A percentile compares a stretch with the other conserved stretches of the same genome.
phyloP scores from a whole-genome alignment of 345 rosid genomes.

The Excoecaria agallocha region DNA sequence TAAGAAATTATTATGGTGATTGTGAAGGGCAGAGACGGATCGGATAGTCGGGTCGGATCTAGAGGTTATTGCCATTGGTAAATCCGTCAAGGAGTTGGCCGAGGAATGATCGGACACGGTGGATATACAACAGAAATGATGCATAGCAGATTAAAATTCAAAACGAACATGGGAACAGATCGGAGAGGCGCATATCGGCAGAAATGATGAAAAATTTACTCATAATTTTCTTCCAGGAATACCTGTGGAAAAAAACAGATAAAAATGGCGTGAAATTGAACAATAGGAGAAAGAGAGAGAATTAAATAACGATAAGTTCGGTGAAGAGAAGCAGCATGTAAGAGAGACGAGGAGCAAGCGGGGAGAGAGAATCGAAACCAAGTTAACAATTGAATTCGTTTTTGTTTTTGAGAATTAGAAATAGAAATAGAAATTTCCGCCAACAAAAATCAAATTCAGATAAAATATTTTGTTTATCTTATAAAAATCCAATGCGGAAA shows the following conservation, averaged over 20 bases:
- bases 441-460: background rate
- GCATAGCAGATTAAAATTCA: slow-evolving; percentile 36
- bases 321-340: background rate
- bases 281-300: background rate
- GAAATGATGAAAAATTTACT: background rate
- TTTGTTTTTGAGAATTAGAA: background rate
- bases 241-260: background rate
- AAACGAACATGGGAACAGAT: background rate
- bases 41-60: slow-evolving; percentile 31
- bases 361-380: slow-evolving; percentile 10
- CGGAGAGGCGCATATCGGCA: background rate
- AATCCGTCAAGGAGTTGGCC: slow-evolving; percentile 36
- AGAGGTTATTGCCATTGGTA: slow-evolving; percentile 28
- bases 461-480: background rate
- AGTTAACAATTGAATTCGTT: background rate
- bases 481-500: background rate
- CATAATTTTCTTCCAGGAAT: background rate
- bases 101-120: slow-evolving; percentile 33
- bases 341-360: background rate
- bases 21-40: slow-evolving; percentile 8
- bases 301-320: background rate
- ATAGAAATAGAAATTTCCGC: background rate
- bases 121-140: slow-evolving; percentile 59
- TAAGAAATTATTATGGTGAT: background rate
- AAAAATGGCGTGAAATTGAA: background rate